A percentile compares a stretch with the other conserved stretches of the same genome.
phyloP scores from a whole-genome alignment of 495 filamentous ascomycete species.

The Pseudevernia furfuracea region DNA sequence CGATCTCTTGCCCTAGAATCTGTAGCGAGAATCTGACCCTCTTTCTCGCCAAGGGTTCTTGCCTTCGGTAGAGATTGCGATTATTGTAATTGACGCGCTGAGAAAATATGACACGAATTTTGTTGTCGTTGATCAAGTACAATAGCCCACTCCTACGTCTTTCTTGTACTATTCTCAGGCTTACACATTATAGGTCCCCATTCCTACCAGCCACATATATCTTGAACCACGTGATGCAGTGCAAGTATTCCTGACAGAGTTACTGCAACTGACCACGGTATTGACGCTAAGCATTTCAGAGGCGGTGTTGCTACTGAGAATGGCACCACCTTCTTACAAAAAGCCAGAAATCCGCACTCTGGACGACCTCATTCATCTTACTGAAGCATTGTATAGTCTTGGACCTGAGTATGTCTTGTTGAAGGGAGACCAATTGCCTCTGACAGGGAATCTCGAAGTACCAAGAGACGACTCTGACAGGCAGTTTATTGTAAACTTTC shows the following conservation, averaged over 20 bases:
- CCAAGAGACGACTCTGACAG: slow-evolving; percentile 50
- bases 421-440: slow-evolving; percentile 82
- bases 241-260: slow-evolving; percentile 47
- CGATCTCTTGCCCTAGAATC: background rate
- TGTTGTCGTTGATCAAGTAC: slow-evolving; percentile 79
- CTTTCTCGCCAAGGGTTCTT: slow-evolving; percentile 44
- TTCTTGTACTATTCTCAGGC: background rate
- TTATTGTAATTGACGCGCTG: slow-evolving; percentile 63
- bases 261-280: slow-evolving; percentile 70
- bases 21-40: background rate
- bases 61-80: slow-evolving; percentile 65
- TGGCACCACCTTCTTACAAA: slow-evolving; percentile 38
- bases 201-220: slow-evolving; percentile 73
- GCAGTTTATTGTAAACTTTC: slow-evolving; percentile 63
- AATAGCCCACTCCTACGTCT: background rate
- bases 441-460: slow-evolving; percentile 51
- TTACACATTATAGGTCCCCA: slow-evolving; percentile 43
- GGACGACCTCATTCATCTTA: slow-evolving; percentile 56
- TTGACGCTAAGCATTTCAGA: slow-evolving; percentile 91
- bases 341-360: slow-evolving; percentile 45
- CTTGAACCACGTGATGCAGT: slow-evolving; percentile 66
- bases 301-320: slow-evolving; percentile 63
- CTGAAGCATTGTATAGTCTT: slow-evolving; percentile 54
- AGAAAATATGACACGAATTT: slow-evolving; percentile 48
- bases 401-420: slow-evolving; percentile 75